A percentile compares a stretch with the other conserved stretches of the same genome.
Evolutionary conservation across 805 yeast genomes (phyloP).

Genomic region (Candida rishiriensis): DNA sequence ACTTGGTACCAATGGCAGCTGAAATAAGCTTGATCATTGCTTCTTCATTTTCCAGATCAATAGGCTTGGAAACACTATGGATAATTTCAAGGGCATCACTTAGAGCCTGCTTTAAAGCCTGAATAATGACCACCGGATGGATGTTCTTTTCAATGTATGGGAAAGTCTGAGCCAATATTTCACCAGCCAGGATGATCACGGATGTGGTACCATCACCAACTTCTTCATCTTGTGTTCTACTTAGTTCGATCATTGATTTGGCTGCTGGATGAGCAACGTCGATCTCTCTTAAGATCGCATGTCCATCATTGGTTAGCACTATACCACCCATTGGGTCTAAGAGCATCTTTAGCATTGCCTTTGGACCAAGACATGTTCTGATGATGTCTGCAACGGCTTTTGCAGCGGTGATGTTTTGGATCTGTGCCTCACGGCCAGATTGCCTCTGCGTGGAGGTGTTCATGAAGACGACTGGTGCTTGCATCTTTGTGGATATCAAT

Average conservation of each 20-base stretch:
- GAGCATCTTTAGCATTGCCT: constrained; percentile 97
- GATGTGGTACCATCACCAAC: constrained; percentile 92
- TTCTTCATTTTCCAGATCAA: constrained; percentile 76
- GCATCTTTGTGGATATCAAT: constrained; percentile 38
- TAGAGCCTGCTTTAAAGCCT: constrained; percentile 87
- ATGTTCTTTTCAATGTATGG: constrained; percentile 93
- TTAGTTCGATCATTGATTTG: constrained; percentile 93
- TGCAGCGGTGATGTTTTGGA: constrained; percentile 98
- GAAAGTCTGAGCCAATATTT: constrained; percentile 89
- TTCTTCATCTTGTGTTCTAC: constrained; percentile 97
- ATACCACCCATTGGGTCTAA: constrained; percentile 97
- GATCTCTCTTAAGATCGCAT: constrained; percentile 94
- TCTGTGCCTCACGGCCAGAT: constrained; percentile 95
- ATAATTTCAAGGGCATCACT: constrained; percentile 87
- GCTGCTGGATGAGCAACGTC: constrained; percentile 99
- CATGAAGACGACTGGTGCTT: constrained; percentile 81
- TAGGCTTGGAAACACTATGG: constrained; percentile 75
- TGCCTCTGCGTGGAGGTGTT: constrained; percentile 90
- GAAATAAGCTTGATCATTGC: constrained; percentile 84
- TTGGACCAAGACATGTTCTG: constrained; percentile 97
- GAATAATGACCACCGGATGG: constrained; percentile 94
- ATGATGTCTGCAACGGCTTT: constrained; percentile 97
- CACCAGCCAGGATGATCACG: constrained; percentile 95
- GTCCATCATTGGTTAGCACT: constrained; percentile 96
- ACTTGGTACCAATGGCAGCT: constrained; percentile 95